Base-by-base conservation (phyloP, 352 stramenopile genomes). In the Phytophthora litchii region DNA sequence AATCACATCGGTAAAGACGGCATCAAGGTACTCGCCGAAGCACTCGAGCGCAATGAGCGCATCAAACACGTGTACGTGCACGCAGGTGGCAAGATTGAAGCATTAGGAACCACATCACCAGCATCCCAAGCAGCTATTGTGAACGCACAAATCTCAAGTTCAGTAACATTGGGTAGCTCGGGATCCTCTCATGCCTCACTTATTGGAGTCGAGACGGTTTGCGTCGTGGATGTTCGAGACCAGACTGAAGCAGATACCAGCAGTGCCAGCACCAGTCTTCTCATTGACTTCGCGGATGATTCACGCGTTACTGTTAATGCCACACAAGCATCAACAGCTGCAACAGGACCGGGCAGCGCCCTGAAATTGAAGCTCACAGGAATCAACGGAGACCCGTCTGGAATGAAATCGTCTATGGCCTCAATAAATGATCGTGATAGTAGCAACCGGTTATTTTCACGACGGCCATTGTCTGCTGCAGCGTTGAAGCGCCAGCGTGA, bases 11-110 rank as follows among this genome's bases (percentile, higher is more conserved):
- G 73, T 17, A 89, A 92, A 27, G 77, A 96, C n/a, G 96, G 95
- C 36, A 80, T 99, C 49, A 92, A 94, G 54, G 85, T 95, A 13
- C 78, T 99, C 32, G 95, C 94, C 0, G 96, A 98, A 51, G 94
- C 96, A 14, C 74, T 99, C 11, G 94, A 98, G 57, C 78, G 94
- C 21, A 96, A 92, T 50, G 86, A 95, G 52, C 82, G 91, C 37
- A 89, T 97, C 25, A 91, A 95, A 38, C 96, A 99, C 70, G 95
- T 99, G 38, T 98, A 98, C 67, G 94, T 99, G 5, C 96, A 99
- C 54, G 91, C 92, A 2, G 93, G 91, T 14, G 94, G 92, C 11
- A 98, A 98, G 75, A 97, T 98, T 37, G 95, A 98, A 71, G 94
- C 94, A 2, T 72, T 98, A 2, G 94, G 93, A 1, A 92, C 89